phyloP scores from a whole-genome alignment of 2,329 filamentous ascomycete species.

The Zasmidium citrigriseum region DNA sequence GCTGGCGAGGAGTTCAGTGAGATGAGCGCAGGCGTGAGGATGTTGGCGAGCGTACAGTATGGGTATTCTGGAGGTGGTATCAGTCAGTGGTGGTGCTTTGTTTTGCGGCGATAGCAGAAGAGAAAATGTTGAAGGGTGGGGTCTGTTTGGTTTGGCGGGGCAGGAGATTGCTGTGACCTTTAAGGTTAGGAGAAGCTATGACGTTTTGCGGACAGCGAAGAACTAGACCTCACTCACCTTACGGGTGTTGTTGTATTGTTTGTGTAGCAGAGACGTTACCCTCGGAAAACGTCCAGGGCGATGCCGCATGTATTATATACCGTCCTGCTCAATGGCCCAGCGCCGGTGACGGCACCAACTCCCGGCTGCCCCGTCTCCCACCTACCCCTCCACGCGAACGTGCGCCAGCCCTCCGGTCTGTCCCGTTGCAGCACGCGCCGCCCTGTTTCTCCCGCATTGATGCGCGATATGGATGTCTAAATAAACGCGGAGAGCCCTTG shows the following conservation, averaged over 20 bases:
- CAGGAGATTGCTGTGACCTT: background rate
- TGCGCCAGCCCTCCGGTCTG: background rate
- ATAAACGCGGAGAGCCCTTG: conserved; percentile 9
- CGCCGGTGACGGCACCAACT: background rate
- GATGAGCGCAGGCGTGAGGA: background rate
- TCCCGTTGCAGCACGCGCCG: background rate
- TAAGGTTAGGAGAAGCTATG: conserved; percentile 1
- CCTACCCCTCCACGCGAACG: background rate
- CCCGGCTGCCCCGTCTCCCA: background rate
- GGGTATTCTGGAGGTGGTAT: background rate
- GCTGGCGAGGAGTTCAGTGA: conserved; percentile 11
- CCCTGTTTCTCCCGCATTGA: conserved; percentile 1
- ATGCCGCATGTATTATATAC: conserved; percentile 6
- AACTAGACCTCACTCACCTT: background rate
- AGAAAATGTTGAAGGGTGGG: background rate
- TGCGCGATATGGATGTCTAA: conserved; percentile 9
- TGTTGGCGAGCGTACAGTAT: background rate
- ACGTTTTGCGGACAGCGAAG: background rate
- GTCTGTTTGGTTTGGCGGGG: conserved; percentile 3
- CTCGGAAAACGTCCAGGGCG: background rate
- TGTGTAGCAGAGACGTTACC: background rate
- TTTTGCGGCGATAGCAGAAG: conserved; percentile 1
- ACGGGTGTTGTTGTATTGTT: background rate
- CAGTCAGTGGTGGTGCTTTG: conserved; percentile 5
- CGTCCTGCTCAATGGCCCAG: background rate